Conservation (phyloP, 192 early-diverging fungal species). For the Helicostylum pulchrum region DNA sequence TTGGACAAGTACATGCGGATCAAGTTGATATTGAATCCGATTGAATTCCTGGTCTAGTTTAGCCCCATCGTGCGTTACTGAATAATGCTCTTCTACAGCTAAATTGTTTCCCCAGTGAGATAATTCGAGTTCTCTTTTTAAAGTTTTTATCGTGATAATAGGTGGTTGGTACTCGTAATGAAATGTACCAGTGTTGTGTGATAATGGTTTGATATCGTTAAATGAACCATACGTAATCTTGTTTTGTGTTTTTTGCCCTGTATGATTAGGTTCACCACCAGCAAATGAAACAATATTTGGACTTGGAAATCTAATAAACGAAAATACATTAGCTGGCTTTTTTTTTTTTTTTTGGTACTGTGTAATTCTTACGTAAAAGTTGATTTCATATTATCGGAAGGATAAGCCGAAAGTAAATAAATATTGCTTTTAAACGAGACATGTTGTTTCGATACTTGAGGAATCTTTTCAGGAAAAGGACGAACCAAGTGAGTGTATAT, state of each 20-base stretch:
- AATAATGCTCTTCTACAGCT: slow-evolving; percentile 80
- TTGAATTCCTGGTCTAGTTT: slow-evolving; percentile 64
- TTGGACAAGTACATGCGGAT: slow-evolving; percentile 33
- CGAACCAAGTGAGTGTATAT: slow-evolving; percentile 40
- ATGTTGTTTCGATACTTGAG: slow-evolving; percentile 65
- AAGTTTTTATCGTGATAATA: slow-evolving; percentile 53
- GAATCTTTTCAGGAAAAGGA: slow-evolving; percentile 50
- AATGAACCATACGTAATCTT: slow-evolving; percentile 75
- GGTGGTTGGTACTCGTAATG: slow-evolving; percentile 64
- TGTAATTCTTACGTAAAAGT: slow-evolving; percentile 69
- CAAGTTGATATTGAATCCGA: slow-evolving; percentile 60
- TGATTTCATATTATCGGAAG: slow-evolving; percentile 70
- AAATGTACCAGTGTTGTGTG: slow-evolving; percentile 42
- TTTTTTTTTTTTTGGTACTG: background rate
- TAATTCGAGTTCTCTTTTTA: slow-evolving; percentile 71
- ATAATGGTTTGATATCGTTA: slow-evolving; percentile 40
- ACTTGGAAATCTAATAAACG: slow-evolving; percentile 31
- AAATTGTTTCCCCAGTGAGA: slow-evolving; percentile 83
- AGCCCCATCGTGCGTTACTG: slow-evolving; percentile 72
- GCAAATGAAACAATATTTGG: slow-evolving; percentile 39
- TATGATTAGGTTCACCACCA: slow-evolving; percentile 21
- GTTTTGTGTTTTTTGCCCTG: slow-evolving; percentile 43
- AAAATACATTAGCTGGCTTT: background rate
- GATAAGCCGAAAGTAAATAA: slow-evolving; percentile 65
- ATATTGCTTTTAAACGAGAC: slow-evolving; percentile 59